These are phyloP conservation scores for Chrysanthemum seticuspe DNA, from an alignment of 129 eudicot genomes.

Conservation along the genomic window DNA sequence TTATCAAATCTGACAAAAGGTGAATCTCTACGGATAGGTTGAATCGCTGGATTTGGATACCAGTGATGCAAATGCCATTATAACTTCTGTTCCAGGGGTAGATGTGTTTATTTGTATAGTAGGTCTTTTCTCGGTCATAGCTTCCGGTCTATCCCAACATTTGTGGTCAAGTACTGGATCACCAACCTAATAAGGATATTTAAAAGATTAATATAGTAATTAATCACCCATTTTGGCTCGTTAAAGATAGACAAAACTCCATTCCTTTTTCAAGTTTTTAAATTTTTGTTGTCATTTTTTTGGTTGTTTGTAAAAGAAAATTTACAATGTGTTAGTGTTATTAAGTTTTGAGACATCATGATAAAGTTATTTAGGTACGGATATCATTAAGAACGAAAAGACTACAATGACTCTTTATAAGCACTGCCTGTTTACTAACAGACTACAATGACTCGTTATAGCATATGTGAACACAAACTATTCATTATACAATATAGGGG, in stretches of 20 bases:
- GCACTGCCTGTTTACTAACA: too few relatives aligned
- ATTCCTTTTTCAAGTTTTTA: background rate
- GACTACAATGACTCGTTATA: too few relatives aligned
- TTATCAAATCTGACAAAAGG: too few relatives aligned
- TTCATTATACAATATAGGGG: too few relatives aligned
- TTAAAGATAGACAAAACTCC: background rate
- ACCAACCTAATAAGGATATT: conserved; percentile 59
- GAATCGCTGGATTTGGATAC: conserved; percentile 68
- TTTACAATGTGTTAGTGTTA: too few relatives aligned
- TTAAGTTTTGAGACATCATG: too few relatives aligned
- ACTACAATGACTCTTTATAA: too few relatives aligned
- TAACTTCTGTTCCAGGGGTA: conserved; percentile 87
- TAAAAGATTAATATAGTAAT: background rate
- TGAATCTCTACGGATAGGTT: background rate
- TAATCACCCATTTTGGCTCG: background rate
- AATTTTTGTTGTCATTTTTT: too few relatives aligned
- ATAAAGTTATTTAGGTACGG: too few relatives aligned
- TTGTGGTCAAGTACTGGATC: conserved; percentile 76
- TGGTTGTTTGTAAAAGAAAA: too few relatives aligned
- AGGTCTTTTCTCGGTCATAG: conserved; percentile 78
- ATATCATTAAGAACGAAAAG: too few relatives aligned
- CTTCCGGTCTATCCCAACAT: conserved; percentile 96
- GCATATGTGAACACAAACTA: too few relatives aligned
- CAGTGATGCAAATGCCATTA: conserved; percentile 88
- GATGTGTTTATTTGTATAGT: conserved; percentile 63